Base-by-base conservation (phyloP, 2,329 filamentous ascomycete species). In the Diaporthe humulicola region DNA sequence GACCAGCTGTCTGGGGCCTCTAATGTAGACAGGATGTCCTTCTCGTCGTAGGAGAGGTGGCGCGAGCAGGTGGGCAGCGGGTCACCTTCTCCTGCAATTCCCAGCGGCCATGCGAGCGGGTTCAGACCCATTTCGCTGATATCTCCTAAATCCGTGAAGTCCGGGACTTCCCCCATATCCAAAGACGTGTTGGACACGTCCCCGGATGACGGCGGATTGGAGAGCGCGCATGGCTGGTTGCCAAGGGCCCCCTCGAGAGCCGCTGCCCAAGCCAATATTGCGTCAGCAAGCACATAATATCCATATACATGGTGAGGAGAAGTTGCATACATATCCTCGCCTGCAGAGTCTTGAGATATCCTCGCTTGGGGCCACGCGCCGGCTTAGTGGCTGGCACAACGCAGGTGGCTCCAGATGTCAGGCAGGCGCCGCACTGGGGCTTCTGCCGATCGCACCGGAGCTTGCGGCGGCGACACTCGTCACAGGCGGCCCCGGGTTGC, bases 401-500 rank as follows among this genome's bases (percentile, higher is more conserved):
- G 61, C 72, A 73, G 12, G 57, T 10, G 15, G 45, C 33, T 9
- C 61, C 28, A 40, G 52, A 57, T 19, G 40, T 45, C 25, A 48
- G 52, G 33, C 72, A 73, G 19, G 48, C 36, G 12, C 72, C 72
- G 42, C 72, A 73, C 40, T 42, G 61, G 4, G 72, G 72, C 22
- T 30, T 56, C 17, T 69, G 72, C 7, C 72, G 60, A 38, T 73
- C 72, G 52, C 72, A 73, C 19, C 72, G 72, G 17, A 73, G 72
- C 30, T 73, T 73, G 28, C 61, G 67, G 17, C 61, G 50, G 10
- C 72, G 72, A 22, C 72, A 73, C 64, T 73, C 64, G 22, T 71
- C 70, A 33, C 70, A 71, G 22, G 70, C 70, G 2, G 70, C 54
- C 19, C 56, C 54, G 19, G 54, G 70, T 48, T 70, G 66, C 66